A percentile compares a stretch with the other conserved stretches of the same genome.
Evolutionary conservation across 371 early-diverging fungal species (phyloP).

Genomic region (Saksenaea oblongispora): DNA sequence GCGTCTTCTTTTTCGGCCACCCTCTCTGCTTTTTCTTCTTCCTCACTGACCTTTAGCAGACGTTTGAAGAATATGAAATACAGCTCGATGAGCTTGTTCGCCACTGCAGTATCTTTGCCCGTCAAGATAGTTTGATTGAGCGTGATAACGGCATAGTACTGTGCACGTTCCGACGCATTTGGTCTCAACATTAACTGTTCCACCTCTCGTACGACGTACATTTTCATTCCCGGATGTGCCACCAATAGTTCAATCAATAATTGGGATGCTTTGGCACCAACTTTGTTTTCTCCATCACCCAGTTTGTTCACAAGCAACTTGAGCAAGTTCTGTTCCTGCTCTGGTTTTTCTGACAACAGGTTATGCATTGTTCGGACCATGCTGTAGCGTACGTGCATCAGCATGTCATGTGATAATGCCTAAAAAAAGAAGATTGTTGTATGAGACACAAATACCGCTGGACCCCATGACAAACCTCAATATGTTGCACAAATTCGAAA

Average conservation of each 20-base stretch:
- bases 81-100: constrained; percentile 82
- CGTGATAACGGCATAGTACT: constrained; percentile 86
- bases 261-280: constrained; percentile 83
- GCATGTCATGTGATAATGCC: constrained; percentile 82
- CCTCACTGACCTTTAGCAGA: constrained; percentile 59
- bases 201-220: constrained; percentile 82
- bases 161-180: constrained; percentile 71
- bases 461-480: constrained; percentile 62
- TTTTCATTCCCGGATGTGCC: constrained; percentile 85
- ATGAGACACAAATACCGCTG: not conserved
- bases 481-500: constrained; percentile 81
- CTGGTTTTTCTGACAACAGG: constrained; percentile 84
- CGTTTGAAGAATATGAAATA: constrained; percentile 92
- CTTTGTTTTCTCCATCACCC: constrained; percentile 89
- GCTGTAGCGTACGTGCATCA: constrained; percentile 79
- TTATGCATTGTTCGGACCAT: constrained; percentile 75
- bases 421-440: constrained; percentile 12
- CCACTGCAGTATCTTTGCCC: constrained; percentile 67
- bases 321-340: constrained; percentile 94
- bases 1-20: constrained; percentile 46
- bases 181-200: constrained; percentile 84
- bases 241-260: constrained; percentile 75
- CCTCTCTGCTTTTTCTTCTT: constrained; percentile 37
- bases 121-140: constrained; percentile 91
- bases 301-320: constrained; percentile 92